Base-by-base conservation (phyloP, 441 rosid genomes). In the Bocquillonia castaneifolia region DNA sequence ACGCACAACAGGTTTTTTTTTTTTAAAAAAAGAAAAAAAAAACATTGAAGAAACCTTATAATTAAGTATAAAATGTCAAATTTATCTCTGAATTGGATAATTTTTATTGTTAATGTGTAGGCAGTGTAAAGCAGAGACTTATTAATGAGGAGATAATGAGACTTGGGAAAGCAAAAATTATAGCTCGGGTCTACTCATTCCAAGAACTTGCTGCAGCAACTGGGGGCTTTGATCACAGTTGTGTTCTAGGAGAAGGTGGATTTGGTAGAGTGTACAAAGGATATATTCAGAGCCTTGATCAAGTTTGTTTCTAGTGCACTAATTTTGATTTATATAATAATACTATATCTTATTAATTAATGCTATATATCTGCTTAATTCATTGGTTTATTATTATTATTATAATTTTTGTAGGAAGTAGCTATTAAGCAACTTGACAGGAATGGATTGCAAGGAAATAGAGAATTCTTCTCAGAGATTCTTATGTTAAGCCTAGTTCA, bases 351-450 rank as follows among this genome's bases (percentile, higher is more conserved):
- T 29, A 36, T 32, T 2, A 32, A 37, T 6, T 57, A 10, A n/a
- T 42, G n/a, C 7, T 12, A 15, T 59, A 6, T 59, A 7, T 56
- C 26, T 34, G 73, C 63, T 58, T 44, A n/a, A n/a, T n/a, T n/a
- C n/a, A n/a, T n/a, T n/a, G n/a, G 40, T 36, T 3, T 36, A 4
- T 36, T 36, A 36, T 42, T 42, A 42, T 42, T 5, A 42, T 42
- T 6, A 6, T 52, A 36, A 60, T 32, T 53, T 56, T 28, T 69
- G 25, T 66, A 92, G 95, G 80, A 62, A 50, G 93, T 92, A 72
- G 98, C 98, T 36, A 85, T 92, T 26, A 92, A 92, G 82, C 87
- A 90, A 73, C 89, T 89, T 14, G 93, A 92, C 80, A 88, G 87
- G 76, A 90, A 85, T 77, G 96, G 98, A 7, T 77, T 79, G 66